These are phyloP conservation scores for Zarea fungicola DNA, from an alignment of 2,329 filamentous ascomycete species.

Conservation along the genomic window DNA sequence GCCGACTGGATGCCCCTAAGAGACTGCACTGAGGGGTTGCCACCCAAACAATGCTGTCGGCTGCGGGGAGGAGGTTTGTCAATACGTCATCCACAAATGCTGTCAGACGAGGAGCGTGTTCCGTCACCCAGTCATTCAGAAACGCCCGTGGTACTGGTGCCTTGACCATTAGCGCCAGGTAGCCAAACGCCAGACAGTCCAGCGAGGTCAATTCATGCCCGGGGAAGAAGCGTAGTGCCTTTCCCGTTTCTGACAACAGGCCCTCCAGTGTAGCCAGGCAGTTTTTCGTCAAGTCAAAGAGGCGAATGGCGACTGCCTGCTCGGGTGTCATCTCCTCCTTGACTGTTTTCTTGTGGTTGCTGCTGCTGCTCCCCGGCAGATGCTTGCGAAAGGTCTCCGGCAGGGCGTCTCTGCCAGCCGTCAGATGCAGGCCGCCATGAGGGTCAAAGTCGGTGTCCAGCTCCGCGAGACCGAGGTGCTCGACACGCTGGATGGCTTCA, in stretches of 20 bases:
- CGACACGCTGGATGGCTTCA: slow-evolving; percentile 64
- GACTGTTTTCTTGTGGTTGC: slow-evolving; percentile 51
- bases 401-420: slow-evolving; percentile 30
- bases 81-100: slow-evolving; percentile 29
- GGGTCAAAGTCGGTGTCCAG: slow-evolving; percentile 56
- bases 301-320: slow-evolving; percentile 66
- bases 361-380: slow-evolving; percentile 23
- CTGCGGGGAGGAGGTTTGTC: slow-evolving; percentile 16
- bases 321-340: slow-evolving; percentile 61
- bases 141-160: slow-evolving; percentile 39
- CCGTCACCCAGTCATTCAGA: slow-evolving; percentile 35
- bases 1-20: slow-evolving; percentile 24
- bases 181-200: slow-evolving; percentile 78
- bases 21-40: slow-evolving; percentile 19
- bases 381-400: slow-evolving; percentile 37
- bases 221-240: slow-evolving; percentile 28
- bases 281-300: slow-evolving; percentile 66
- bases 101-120: slow-evolving; percentile 26
- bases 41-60: slow-evolving; percentile 24
- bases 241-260: slow-evolving; percentile 32
- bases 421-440: slow-evolving; percentile 31
- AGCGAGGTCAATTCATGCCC: slow-evolving; percentile 33
- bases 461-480: slow-evolving; percentile 62
- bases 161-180: slow-evolving; percentile 66
- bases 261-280: slow-evolving; percentile 68